These are phyloP conservation scores for Colletotrichum nymphaeae DNA, from an alignment of 2,329 filamentous ascomycete genomes.

Conservation along the genomic window DNA sequence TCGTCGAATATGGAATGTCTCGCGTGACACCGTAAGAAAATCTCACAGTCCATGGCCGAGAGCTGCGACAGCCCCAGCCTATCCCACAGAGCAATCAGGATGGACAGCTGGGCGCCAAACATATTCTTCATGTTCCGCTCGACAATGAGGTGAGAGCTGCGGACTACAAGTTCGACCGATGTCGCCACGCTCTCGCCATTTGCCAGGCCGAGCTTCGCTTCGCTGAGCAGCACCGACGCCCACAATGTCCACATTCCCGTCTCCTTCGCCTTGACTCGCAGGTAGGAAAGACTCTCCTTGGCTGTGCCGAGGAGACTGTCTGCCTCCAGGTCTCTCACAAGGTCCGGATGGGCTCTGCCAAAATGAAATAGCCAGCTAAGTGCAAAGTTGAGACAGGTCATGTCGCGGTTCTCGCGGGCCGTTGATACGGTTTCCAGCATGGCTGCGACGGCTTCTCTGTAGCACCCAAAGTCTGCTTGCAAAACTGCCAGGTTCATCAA, in stretches of 20 bases:
- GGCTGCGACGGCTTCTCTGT: conserved; percentile 88
- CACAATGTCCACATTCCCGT: conserved; percentile 86
- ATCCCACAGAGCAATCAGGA: conserved; percentile 80
- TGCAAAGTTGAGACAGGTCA: conserved; percentile 92
- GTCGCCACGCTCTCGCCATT: conserved; percentile 73
- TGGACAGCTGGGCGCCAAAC: conserved; percentile 78
- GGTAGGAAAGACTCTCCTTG: conserved; percentile 83
- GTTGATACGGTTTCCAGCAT: conserved; percentile 96
- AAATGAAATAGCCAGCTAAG: conserved; percentile 97
- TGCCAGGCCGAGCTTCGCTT: conserved; percentile 82
- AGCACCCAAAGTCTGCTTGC: conserved; percentile 94
- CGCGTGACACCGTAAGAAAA: conserved; percentile 80
- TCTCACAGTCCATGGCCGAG: conserved; percentile 73
- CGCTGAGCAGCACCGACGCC: conserved; percentile 85
- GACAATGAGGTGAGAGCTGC: conserved; percentile 85
- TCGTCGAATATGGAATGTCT: conserved; percentile 75
- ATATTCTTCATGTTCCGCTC: conserved; percentile 79
- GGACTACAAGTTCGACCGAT: conserved; percentile 82
- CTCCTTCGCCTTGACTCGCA: conserved; percentile 88
- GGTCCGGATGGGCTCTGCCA: conserved; percentile 82
- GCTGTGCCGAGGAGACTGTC: conserved; percentile 81
- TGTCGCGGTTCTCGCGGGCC: conserved; percentile 93
- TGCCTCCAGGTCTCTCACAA: conserved; percentile 77
- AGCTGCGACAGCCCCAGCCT: conserved; percentile 73
- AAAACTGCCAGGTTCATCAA: conserved; percentile 92